phyloP scores from a whole-genome alignment of 306 rosid species.

The Rosa chinensis region DNA sequence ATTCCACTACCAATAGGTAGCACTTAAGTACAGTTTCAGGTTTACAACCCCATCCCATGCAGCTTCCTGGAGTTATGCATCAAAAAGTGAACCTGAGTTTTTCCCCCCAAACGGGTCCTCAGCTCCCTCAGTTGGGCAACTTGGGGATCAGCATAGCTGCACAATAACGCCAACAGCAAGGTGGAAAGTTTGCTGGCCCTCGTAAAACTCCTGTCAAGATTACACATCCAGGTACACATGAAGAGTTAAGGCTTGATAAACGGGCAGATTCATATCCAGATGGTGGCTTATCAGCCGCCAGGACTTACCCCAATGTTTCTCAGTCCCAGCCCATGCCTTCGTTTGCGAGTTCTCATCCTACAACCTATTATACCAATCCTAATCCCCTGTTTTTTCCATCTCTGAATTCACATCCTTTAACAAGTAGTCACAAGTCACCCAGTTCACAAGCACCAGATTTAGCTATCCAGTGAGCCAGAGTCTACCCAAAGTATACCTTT shows the following conservation, averaged over 20 bases:
- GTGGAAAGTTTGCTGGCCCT: conserved; percentile 59
- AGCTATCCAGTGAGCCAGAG: conserved; percentile 58
- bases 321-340: conserved; percentile 68
- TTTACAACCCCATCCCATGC: conserved; percentile 77
- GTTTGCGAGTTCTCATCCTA: conserved; percentile 47
- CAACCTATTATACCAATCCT: conserved; percentile 42
- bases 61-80: conserved; percentile 67
- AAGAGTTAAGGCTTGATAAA: conserved; percentile 81
- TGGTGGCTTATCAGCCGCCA: conserved; percentile 55
- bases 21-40: conserved; percentile 71
- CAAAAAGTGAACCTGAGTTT: conserved; percentile 50
- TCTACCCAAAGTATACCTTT: conserved; percentile 40
- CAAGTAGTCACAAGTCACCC: conserved; percentile 54
- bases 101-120: conserved; percentile 69
- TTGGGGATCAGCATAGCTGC: conserved; percentile 53
- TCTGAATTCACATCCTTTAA: conserved; percentile 55
- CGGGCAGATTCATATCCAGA: conserved; percentile 58
- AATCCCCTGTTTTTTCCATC: conserved; percentile 40
- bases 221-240: conserved; percentile 90
- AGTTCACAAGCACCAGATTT: conserved; percentile 66
- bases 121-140: conserved; percentile 60
- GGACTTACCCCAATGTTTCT: conserved; percentile 55
- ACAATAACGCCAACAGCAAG: conserved; percentile 74
- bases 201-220: conserved; percentile 83
- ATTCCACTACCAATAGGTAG: conserved; percentile 64